These are phyloP conservation scores for Capsicum rhomboideum DNA, from an alignment of 257 asterid species.

Conservation along the genomic window DNA sequence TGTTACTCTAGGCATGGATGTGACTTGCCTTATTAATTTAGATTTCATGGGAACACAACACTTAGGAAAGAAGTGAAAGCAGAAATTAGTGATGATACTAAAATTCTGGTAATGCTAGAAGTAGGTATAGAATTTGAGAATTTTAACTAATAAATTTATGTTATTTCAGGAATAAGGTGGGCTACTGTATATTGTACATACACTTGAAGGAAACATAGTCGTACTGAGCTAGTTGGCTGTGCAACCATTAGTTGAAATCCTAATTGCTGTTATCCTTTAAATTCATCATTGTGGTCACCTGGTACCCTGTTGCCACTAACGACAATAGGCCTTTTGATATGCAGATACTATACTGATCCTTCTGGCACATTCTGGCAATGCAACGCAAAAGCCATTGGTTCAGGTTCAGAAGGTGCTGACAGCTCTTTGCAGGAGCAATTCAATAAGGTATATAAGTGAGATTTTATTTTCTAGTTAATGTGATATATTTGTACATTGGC, in stretches of 20 bases:
- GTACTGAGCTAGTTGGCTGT: neutral
- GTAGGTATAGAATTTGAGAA: neutral
- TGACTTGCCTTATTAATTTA: neutral
- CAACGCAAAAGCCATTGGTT: conserved; percentile 94
- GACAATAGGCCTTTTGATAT: neutral
- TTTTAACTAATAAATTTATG: neutral
- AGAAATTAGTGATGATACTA: neutral
- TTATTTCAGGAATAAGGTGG: neutral
- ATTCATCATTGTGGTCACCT: neutral
- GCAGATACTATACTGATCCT: conserved; percentile 82
- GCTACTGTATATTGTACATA: neutral
- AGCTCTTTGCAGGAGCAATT: conserved; percentile 97
- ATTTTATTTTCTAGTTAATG: neutral
- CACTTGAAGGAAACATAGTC: neutral
- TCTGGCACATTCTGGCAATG: conserved; percentile 98
- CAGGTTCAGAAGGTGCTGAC: conserved; percentile 98
- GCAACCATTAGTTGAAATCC: neutral
- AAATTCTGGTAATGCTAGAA: neutral
- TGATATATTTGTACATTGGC: neutral
- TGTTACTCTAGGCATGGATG: neutral
- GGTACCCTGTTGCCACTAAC: neutral
- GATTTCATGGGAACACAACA: neutral
- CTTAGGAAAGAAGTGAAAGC: neutral
- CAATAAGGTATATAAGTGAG: conserved; percentile 40
- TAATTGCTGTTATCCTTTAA: neutral